These are phyloP conservation scores for Taphrina communis DNA, from an alignment of 1,139 yeast genomes.

Conservation along the genomic window DNA sequence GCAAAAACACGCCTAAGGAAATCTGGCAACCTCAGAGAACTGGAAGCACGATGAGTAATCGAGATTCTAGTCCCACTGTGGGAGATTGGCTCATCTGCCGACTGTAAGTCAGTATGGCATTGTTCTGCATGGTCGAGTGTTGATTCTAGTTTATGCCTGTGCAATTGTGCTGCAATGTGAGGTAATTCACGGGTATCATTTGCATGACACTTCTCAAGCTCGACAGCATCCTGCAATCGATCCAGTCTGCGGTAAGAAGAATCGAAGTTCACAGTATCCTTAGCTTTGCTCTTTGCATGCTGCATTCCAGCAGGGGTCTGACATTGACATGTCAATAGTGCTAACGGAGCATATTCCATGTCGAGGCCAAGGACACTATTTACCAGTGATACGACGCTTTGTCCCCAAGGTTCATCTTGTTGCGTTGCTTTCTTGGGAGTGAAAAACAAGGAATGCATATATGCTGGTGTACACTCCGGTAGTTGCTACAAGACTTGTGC, in stretches of 20 bases:
- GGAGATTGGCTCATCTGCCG: too few species aligned
- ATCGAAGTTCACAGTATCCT: neutral
- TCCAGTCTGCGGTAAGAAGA: conserved; percentile 3
- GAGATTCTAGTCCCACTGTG: too few species aligned
- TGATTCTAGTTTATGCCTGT: too few species aligned
- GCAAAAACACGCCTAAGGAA: conserved; percentile 35
- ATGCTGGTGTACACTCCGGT: neutral
- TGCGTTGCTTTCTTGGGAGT: neutral
- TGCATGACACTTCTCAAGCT: too few species aligned
- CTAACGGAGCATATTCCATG: conserved; percentile 8
- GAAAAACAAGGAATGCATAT: conserved; percentile 8
- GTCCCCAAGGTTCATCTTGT: conserved; percentile 16
- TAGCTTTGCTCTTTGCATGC: neutral
- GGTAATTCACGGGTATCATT: too few species aligned
- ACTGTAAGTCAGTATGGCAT: too few species aligned
- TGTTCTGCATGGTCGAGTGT: too few species aligned
- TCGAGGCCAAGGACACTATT: conserved; percentile 1
- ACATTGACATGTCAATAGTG: neutral
- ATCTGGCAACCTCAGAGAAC: conserved; percentile 31
- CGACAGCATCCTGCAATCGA: neutral
- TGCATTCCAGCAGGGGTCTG: neutral
- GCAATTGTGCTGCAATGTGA: too few species aligned
- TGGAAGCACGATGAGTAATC: neutral
- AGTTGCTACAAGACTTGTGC: neutral
- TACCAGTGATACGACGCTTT: conserved; percentile 9